A percentile compares a stretch with the other conserved stretches of the same genome.
phyloP scores from a whole-genome alignment of 2,329 filamentous ascomycete genomes.

The Anisogramma anomala region DNA sequence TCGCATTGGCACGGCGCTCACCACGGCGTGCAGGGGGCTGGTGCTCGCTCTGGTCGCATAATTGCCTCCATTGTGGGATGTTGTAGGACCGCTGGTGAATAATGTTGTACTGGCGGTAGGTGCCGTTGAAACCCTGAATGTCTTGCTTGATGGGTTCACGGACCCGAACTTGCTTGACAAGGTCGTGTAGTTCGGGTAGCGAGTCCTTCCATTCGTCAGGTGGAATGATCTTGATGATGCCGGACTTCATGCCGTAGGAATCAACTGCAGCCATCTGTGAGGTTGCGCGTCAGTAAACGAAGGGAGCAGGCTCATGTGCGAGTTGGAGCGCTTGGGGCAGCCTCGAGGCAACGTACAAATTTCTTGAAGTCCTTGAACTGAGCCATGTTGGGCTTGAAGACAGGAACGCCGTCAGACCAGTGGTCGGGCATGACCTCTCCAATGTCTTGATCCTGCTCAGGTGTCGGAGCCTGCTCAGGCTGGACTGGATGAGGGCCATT shows the following conservation, averaged over 20 bases:
- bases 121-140: conserved; percentile 90
- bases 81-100: conserved; percentile 95
- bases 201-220: conserved; percentile 84
- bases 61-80: conserved; percentile 84
- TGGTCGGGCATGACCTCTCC: conserved; percentile 75
- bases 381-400: conserved; percentile 91
- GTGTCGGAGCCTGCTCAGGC: conserved; percentile 16
- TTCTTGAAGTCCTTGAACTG: conserved; percentile 90
- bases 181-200: conserved; percentile 67
- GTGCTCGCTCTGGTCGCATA: conserved; percentile 91
- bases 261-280: conserved; percentile 68
- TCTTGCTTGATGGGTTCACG: conserved; percentile 98
- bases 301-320: background rate
- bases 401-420: conserved; percentile 82
- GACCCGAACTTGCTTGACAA: conserved; percentile 83
- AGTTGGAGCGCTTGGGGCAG: no score
- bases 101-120: conserved; percentile 94
- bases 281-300: conserved; percentile 19
- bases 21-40: conserved; percentile 88
- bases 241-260: conserved; percentile 91
- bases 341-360: conserved; percentile 54
- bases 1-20: conserved; percentile 52
- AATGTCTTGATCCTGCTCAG: conserved; percentile 39
- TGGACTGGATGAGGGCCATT: conserved; percentile 1
- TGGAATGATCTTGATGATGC: conserved; percentile 91